A percentile compares a stretch with the other conserved stretches of the same genome.
phyloP scores from a whole-genome alignment of 805 yeast species.

The Metschnikowia rubicola region DNA sequence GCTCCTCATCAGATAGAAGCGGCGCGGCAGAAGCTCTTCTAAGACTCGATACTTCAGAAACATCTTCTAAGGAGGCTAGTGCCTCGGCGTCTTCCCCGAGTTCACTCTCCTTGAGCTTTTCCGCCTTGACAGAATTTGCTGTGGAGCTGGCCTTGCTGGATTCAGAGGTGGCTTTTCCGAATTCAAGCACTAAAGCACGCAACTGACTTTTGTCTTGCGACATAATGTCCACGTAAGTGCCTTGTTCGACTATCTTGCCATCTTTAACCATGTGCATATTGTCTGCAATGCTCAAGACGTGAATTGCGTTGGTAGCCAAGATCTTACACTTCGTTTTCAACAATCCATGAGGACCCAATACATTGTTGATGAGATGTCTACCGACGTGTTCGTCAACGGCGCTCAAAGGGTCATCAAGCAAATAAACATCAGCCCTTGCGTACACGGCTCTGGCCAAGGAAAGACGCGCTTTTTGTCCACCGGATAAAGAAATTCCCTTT shows the following conservation, averaged over 20 bases:
- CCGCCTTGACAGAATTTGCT: constrained; percentile 22
- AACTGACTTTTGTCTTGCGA: constrained; percentile 46
- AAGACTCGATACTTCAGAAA: constrained; percentile 34
- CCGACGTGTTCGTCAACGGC: constrained; percentile 99
- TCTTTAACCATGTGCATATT: constrained; percentile 64
- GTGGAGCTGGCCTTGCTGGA: constrained; percentile 13
- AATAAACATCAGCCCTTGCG: constrained; percentile 85
- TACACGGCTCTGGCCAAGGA: constrained; percentile 95
- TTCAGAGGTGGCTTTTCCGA: constrained; percentile 46
- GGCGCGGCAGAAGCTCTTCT: constrained; percentile 65
- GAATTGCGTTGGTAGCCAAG: constrained; percentile 82
- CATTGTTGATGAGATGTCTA: constrained; percentile 75
- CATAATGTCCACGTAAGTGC: constrained; percentile 53
- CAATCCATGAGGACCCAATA: constrained; percentile 77
- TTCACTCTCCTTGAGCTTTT: constrained; percentile 10
- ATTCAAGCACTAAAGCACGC: constrained; percentile 55
- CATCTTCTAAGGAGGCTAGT: constrained; percentile 23
- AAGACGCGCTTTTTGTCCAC: constrained; percentile 96
- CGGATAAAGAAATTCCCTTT: constrained; percentile 92
- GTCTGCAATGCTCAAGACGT: constrained; percentile 74
- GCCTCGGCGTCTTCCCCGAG: constrained; percentile 9
- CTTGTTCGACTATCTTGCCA: constrained; percentile 67
- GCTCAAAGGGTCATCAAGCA: constrained; percentile 88
- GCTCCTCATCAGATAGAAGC: constrained; percentile 37
- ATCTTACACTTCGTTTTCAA: constrained; percentile 70